These are phyloP conservation scores for Luffa acutangula DNA, from an alignment of 306 rosid genomes.

Conservation along the genomic window DNA sequence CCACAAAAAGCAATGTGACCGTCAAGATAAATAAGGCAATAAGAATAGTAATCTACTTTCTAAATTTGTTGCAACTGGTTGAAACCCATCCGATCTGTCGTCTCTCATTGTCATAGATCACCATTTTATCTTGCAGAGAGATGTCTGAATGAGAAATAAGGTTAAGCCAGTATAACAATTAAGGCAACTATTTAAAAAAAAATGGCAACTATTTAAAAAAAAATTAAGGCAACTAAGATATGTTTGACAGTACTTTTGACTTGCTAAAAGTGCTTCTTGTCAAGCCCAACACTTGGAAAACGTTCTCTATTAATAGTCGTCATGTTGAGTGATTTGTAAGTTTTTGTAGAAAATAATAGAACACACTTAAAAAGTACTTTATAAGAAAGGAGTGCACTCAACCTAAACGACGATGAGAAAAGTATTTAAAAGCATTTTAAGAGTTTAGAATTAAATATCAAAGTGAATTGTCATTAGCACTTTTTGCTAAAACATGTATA, in stretches of 20 bases:
- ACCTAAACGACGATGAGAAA: neutral
- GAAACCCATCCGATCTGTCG: constrained; percentile 65
- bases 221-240: neutral
- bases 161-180: neutral
- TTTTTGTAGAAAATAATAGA: neutral
- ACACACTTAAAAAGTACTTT: neutral
- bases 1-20: neutral
- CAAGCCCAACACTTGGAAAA: neutral
- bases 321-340: neutral
- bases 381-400: neutral
- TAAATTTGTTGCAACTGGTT: constrained; percentile 41
- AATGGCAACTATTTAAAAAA: no score
- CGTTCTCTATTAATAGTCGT: no score
- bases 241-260: neutral
- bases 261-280: neutral
- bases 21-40: neutral
- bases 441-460: no score
- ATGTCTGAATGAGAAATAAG: constrained; percentile 30
- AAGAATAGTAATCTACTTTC: constrained; percentile 21
- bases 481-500: neutral
- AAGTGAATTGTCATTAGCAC: no score
- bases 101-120: constrained; percentile 69
- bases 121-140: constrained; percentile 48
- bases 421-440: no score
- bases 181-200: neutral